Conservation (phyloP, 2,329 filamentous ascomycete species). For the Aureobasidium uvarum region DNA sequence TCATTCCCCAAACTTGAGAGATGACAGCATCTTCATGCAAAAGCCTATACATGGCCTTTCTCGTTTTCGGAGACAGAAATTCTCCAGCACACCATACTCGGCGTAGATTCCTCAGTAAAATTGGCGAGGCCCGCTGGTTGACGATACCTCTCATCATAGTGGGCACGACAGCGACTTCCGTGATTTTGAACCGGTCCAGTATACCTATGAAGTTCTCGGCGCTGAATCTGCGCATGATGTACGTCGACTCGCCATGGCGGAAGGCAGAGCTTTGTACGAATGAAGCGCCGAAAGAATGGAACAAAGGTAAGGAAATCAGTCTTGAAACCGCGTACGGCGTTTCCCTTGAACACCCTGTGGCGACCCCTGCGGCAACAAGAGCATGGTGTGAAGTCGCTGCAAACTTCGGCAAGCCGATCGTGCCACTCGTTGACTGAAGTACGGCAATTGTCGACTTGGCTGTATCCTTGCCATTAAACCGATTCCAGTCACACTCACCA, state of each 20-base stretch:
- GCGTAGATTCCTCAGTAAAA: not conserved
- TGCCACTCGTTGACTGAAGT: constrained; percentile 41
- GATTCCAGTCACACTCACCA: not conserved
- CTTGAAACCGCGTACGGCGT: not conserved
- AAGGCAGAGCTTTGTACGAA: not conserved
- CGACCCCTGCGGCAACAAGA: constrained; percentile 31
- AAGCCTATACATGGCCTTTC: not conserved
- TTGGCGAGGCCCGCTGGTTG: not conserved
- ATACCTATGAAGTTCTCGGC: not conserved
- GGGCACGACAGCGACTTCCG: not conserved
- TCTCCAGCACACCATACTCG: not conserved
- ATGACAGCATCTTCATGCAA: constrained; percentile 45
- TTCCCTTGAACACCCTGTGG: not conserved
- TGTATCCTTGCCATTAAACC: constrained; percentile 28
- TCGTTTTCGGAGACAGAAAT: not conserved
- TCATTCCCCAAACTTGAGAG: constrained; percentile 56
- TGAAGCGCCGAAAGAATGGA: constrained; percentile 5
- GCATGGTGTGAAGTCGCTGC: constrained; percentile 41
- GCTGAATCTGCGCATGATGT: not conserved
- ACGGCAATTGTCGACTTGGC: constrained; percentile 32
- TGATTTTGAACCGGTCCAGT: not conserved
- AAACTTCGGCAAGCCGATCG: constrained; percentile 44
- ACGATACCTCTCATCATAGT: not conserved
- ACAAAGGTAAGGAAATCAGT: not conserved
- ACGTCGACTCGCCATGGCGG: not conserved